These are phyloP conservation scores for Arthrinium phaeospermum DNA, from an alignment of 2,329 filamentous ascomycete species.

Conservation along the genomic window DNA sequence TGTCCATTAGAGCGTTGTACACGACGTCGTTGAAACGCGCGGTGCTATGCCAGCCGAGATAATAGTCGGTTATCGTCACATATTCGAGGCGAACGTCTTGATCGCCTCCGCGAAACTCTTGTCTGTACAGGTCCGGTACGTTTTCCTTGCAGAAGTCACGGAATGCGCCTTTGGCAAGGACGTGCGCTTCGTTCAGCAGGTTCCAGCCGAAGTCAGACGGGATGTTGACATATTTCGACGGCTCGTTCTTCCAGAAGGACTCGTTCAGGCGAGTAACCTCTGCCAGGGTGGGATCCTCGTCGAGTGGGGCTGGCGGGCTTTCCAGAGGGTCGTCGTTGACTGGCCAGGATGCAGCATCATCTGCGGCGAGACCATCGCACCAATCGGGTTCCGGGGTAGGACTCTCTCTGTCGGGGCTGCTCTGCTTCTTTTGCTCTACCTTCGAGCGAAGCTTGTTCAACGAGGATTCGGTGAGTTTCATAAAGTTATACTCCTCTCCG, in stretches of 20 bases:
- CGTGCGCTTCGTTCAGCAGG: background rate
- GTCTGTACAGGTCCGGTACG: background rate
- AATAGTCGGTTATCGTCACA: background rate
- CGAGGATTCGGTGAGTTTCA: background rate
- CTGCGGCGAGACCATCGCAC: background rate
- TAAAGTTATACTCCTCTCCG: background rate
- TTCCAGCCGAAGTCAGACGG: background rate
- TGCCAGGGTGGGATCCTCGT: background rate
- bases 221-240: background rate
- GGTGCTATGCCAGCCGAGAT: background rate
- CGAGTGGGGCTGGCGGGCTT: background rate
- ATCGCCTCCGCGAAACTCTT: background rate
- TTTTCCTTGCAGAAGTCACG: background rate
- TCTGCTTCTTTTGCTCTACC: no score
- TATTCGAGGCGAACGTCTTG: background rate
- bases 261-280: background rate
- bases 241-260: background rate
- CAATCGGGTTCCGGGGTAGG: background rate
- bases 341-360: no score
- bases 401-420: no score
- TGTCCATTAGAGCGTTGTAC: background rate
- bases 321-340: background rate
- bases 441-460: background rate
- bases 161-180: background rate
- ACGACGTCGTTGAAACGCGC: rapidly evolving